These are phyloP conservation scores for Bryum argenteum DNA, from an alignment of 225 moss, liverwort and hornwort species.

Conservation along the genomic window DNA sequence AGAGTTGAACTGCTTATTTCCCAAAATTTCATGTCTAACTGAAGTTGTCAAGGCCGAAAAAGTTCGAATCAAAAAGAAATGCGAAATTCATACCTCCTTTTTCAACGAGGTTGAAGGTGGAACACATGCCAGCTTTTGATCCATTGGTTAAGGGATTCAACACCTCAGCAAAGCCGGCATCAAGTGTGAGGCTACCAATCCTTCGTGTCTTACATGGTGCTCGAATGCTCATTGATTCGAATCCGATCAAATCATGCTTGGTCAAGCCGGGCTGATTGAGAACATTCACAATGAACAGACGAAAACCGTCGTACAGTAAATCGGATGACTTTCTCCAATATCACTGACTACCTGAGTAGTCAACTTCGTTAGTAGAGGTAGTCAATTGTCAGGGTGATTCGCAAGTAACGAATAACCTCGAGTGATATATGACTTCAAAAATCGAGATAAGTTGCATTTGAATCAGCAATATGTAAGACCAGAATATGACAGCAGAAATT, in stretches of 20 bases:
- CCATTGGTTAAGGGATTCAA: not conserved
- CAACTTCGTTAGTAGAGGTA: not conserved
- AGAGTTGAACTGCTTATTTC: no score
- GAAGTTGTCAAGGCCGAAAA: not conserved
- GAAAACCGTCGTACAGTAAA: conserved; percentile 10
- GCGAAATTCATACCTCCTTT: not conserved
- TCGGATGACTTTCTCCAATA: not conserved
- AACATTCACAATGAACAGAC: not conserved
- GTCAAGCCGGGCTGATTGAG: not conserved
- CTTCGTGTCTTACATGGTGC: not conserved
- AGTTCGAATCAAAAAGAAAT: not conserved
- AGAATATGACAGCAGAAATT: not conserved
- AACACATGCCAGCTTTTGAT: conserved; percentile 25
- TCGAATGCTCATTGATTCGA: not conserved
- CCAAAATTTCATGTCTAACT: no score
- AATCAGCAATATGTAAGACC: not conserved
- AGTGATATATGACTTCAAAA: not conserved
- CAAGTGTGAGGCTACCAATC: not conserved
- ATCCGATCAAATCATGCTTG: not conserved
- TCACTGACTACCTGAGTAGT: not conserved
- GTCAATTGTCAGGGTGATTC: not conserved
- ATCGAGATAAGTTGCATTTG: not conserved
- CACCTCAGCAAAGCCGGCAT: not conserved
- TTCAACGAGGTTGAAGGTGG: conserved; percentile 3
- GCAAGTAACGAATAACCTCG: not conserved